Percentiles rank a stretch among this genome's conserved stretches.
Evolutionary conservation across 495 filamentous ascomycete genomes (phyloP).

Genomic region (Hypoxylon subgilvum): DNA sequence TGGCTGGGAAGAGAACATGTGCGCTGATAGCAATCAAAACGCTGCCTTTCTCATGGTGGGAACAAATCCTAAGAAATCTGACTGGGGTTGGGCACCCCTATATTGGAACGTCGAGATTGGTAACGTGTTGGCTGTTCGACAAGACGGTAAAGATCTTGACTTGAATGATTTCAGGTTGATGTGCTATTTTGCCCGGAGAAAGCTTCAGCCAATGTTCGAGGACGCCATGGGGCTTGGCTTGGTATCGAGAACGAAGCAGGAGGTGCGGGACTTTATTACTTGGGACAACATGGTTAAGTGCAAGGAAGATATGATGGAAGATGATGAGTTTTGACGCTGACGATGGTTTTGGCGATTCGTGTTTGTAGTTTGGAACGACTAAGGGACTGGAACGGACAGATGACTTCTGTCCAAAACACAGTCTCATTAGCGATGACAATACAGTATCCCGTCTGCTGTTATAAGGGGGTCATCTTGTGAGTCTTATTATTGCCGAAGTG

Average conservation of each 20-base stretch:
- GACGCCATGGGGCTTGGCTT: not conserved
- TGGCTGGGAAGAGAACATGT: not conserved
- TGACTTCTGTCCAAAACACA: too few species aligned
- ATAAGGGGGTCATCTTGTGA: too few species aligned
- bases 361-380: too few species aligned
- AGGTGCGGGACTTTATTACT: constrained; percentile 12
- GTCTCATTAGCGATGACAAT: too few species aligned
- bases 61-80: not conserved
- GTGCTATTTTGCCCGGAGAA: not conserved
- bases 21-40: not conserved
- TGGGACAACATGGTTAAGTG: constrained; percentile 1
- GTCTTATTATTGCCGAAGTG: too few species aligned
- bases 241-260: not conserved
- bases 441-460: too few species aligned
- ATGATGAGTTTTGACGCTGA: not conserved
- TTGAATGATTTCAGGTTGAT: not conserved
- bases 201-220: constrained; percentile 1
- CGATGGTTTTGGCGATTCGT: too few species aligned
- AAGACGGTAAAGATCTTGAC: not conserved
- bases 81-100: not conserved
- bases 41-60: not conserved
- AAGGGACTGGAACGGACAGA: too few species aligned
- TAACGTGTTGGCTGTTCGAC: constrained; percentile 4
- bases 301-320: constrained; percentile 2
- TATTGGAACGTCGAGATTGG: constrained; percentile 1